Conservation (phyloP, 2,329 filamentous ascomycete genomes). For the Fusarium sp. region DNA sequence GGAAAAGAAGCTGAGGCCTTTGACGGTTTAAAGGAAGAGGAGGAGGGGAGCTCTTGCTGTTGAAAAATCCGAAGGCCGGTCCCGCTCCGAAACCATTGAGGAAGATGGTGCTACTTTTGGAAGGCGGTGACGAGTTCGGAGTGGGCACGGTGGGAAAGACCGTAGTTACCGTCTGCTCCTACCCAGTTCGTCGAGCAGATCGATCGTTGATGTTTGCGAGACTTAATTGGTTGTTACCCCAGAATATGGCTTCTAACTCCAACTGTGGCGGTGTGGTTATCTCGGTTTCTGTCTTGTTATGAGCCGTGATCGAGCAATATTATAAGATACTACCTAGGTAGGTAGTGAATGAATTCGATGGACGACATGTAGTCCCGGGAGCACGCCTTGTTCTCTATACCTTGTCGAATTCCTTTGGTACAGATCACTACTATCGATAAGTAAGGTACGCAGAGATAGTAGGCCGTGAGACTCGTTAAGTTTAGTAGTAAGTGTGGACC, state of each 20-base stretch:
- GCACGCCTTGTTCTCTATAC: neutral
- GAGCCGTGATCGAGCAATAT: neutral
- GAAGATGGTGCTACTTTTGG: conserved; percentile 27
- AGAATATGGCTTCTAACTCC: conserved; percentile 9
- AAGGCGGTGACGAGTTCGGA: conserved; percentile 24
- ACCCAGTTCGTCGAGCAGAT: conserved; percentile 1
- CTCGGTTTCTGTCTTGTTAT: conserved; percentile 1
- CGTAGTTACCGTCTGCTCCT: conserved; percentile 2
- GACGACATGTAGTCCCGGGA: too few species aligned
- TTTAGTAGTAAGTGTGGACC: neutral
- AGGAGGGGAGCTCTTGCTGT: conserved; percentile 37
- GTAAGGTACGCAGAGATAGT: neutral
- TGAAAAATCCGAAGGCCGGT: conserved; percentile 41
- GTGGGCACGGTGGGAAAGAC: conserved; percentile 25
- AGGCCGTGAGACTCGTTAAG: neutral
- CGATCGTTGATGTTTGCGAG: neutral
- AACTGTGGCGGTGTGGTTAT: conserved; percentile 2
- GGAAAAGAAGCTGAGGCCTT: conserved; percentile 23
- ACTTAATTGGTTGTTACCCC: conserved; percentile 29
- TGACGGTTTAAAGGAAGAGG: conserved; percentile 33
- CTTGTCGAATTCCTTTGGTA: neutral
- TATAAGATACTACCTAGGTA: neutral
- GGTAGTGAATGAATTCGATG: neutral
- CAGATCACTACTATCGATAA: conserved; percentile 1
- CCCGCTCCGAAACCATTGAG: conserved; percentile 26